Evolutionary conservation across 2,329 filamentous ascomycete genomes (phyloP), one percentile per base, ranked within the genome.

Genomic region (Penicillium sp.): DNA sequence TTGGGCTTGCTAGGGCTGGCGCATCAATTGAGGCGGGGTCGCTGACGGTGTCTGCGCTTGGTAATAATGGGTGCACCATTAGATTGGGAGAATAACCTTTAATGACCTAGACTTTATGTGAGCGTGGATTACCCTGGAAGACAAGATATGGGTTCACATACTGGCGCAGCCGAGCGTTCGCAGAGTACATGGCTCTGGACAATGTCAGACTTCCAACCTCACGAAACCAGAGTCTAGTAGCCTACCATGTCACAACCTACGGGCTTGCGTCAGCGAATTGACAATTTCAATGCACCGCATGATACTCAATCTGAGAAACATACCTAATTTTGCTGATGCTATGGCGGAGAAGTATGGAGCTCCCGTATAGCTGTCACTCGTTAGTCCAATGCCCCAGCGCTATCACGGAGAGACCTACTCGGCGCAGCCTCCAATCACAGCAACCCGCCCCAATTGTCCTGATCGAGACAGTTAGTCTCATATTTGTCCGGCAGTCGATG

Each of bases 261-360:
- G 29, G n/a, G n/a, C n/a, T 11, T 14, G 9, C 17, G 48, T 61
- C 32, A 50, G 45, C 13, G 31, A 14, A n/a, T 14, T 7, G 4
- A 31, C 35, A 19, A 7, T 5, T 18, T 36, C 7, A 14, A 6
- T 6, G n/a, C 18, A 7, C 13, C 16, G 3, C 10, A n/a, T n/a
- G n/a, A n/a, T n/a, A n/a, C n/a, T n/a, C n/a, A n/a, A n/a, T n/a
- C n/a, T 4, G 19, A 43, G 32, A 32, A 37, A 53, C 52, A 28
- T 65, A 67, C 91, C 93, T 42, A 97, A 71, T 58, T 86, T 81
- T 32, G 93, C 93, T 51, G 88, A 95, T 9, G 93, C 93, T 82
- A 96, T 96, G 50, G 91, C 90, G 14, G 91, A 96, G 70, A 98
- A 98, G 71, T 95, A 98, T 9, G 93, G 93, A 43, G 93, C 93